Percentiles rank a stretch among this genome's conserved stretches.
phyloP scores from a whole-genome alignment of 1,139 yeast species.

The Trichomonascaceae sp. region DNA sequence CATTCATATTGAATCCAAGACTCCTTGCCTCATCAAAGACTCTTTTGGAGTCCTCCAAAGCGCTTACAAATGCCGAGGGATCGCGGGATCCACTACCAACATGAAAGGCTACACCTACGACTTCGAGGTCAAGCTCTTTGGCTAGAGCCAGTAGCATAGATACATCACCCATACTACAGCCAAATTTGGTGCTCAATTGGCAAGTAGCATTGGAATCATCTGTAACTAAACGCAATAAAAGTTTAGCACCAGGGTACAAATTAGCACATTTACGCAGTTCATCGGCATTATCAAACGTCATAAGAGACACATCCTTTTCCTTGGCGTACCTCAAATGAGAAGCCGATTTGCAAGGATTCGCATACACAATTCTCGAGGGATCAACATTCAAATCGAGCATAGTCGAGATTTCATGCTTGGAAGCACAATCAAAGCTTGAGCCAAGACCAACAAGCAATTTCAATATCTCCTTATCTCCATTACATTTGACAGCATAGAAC shows the following conservation, averaged over 20 bases:
- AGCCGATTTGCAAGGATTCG: conserved; percentile 88
- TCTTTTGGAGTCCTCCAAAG: conserved; percentile 62
- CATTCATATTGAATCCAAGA: conserved; percentile 44
- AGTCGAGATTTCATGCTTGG: conserved; percentile 71
- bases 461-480: conserved; percentile 62
- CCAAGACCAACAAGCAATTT: conserved; percentile 54
- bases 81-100: conserved; percentile 93
- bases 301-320: conserved; percentile 49
- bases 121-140: conserved; percentile 50
- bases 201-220: conserved; percentile 89
- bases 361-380: conserved; percentile 71
- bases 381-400: conserved; percentile 57
- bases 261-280: conserved; percentile 71
- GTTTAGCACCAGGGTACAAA: conserved; percentile 61
- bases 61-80: conserved; percentile 58
- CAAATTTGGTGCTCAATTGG: conserved; percentile 83
- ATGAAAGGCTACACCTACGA: conserved; percentile 89
- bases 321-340: conserved; percentile 73
- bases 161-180: conserved; percentile 61
- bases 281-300: conserved; percentile 86
- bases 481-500: conserved; percentile 91
- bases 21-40: conserved; percentile 59
- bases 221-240: conserved; percentile 77
- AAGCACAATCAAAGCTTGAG: conserved; percentile 89
- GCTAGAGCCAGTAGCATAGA: conserved; percentile 56